Conservation (phyloP, 345 rosid species). For the Dovyalis caffra region DNA sequence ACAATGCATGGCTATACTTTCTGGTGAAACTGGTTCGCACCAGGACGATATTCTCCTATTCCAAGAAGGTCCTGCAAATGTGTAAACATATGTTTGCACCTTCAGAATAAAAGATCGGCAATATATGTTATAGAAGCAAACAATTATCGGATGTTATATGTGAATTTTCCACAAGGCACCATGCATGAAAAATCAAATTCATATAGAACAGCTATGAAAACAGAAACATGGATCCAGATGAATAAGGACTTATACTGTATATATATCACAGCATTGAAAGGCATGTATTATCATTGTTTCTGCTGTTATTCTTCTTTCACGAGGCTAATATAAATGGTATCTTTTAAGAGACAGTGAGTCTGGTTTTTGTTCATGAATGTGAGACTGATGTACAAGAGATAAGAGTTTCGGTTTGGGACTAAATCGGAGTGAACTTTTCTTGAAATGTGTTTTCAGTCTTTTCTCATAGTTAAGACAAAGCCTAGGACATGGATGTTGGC, state of each 20-base stretch:
- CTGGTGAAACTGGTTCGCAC: constrained; percentile 42
- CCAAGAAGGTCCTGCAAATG: constrained; percentile 70
- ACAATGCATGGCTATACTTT: constrained; percentile 15
- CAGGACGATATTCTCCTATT: constrained; percentile 69
- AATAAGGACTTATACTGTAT: background rate
- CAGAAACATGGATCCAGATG: background rate
- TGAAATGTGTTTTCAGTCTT: too few relatives aligned
- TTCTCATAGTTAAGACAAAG: too few relatives aligned
- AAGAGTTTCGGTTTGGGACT: too few relatives aligned
- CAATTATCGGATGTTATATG: background rate
- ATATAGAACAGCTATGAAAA: background rate
- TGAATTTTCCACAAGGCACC: background rate
- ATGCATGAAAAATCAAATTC: background rate
- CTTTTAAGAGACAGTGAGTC: too few relatives aligned
- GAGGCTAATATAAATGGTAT: too few relatives aligned
- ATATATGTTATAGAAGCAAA: background rate
- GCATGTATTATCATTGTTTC: too few relatives aligned
- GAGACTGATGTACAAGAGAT: too few relatives aligned
- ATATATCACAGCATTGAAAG: too few relatives aligned
- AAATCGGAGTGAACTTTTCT: too few relatives aligned
- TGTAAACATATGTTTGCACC: background rate
- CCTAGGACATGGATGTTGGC: too few relatives aligned
- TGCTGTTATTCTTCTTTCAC: too few relatives aligned
- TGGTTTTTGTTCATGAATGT: too few relatives aligned
- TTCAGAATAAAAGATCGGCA: constrained; percentile 8